Evolutionary conservation across 2,329 filamentous ascomycete species (phyloP), one percentile per base, ranked within the genome.

Genomic region (Fusarium annulatum): DNA sequence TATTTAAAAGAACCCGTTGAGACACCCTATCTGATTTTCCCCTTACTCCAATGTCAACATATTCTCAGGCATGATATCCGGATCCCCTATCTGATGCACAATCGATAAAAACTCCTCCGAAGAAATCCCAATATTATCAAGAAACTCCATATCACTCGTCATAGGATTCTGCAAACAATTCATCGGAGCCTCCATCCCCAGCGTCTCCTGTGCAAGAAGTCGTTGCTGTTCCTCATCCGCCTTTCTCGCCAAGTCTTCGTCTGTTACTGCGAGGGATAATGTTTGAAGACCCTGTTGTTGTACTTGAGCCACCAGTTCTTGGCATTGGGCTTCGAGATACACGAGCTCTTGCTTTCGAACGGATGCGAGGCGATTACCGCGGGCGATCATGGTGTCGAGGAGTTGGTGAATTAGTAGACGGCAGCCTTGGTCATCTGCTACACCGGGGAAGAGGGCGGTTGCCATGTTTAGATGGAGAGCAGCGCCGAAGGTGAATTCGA

Each of bases 61-160:
- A 9, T 60, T 76, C 28, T 73, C 74, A 3, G 74, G 74, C 64
- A 76, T 64, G 0, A 63, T 75, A 38, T 75, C 74, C 10, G 72
- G 61, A 48, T 76, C 74, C 14, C 74, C 75, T 48, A 84, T 82
- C 59, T 83, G 81, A 56, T 84, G 75, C 18, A 83, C 79, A 14
- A 84, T 81, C 1, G 77, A 77, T 15, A 83, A 63, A 41, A 84
- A 83, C n/a, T 83, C 81, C 39, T 81, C 78, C 0, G 81, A 83
- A 0, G 82, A 84, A 23, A 83, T 83, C 0, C 82, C 82, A 64
- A 84, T 79, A 41, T 77, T 79, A 15, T 82, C 80, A 14, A 84
- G 72, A 36, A 83, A 79, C 28, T 81, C 79, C 33, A 79, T 73
- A 59, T 78, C 78, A n/a, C 51, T 77, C 9, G 69, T 69, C 26